Percentiles rank a stretch among this genome's conserved stretches.
phyloP scores from a whole-genome alignment of 768 basidiomycete genomes.

The Tricholoma furcatifolium region DNA sequence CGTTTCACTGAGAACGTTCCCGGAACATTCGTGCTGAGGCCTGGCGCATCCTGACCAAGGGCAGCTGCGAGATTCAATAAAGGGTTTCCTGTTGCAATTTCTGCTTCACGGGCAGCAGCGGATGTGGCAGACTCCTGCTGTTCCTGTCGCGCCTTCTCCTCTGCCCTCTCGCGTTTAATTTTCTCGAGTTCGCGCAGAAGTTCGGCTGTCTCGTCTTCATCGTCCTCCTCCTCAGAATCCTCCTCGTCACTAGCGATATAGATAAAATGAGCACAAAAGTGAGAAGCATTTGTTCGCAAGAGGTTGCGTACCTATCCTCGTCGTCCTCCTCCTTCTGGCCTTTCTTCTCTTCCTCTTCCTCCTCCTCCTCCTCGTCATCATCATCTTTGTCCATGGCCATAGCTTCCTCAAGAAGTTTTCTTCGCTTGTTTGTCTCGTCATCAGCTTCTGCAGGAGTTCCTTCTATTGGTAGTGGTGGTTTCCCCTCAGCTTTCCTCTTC shows the following conservation, averaged over 20 bases:
- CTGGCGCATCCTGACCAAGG: conserved; percentile 70
- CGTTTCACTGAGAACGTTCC: conserved; percentile 90
- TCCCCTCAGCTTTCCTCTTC: conserved; percentile 91
- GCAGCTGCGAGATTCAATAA: conserved; percentile 90
- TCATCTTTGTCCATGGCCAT: conserved; percentile 90
- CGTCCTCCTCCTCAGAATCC: conserved; percentile 50
- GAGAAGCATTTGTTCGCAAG: not conserved
- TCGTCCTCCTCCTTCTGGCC: conserved; percentile 35
- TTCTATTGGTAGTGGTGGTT: conserved; percentile 46
- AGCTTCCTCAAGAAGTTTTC: conserved; percentile 86
- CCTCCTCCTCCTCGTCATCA: conserved; percentile 65
- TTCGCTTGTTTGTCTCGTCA: conserved; percentile 75
- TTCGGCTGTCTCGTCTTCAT: conserved; percentile 92
- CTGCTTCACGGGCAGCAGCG: conserved; percentile 67
- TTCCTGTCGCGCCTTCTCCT: conserved; percentile 85
- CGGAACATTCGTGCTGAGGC: conserved; percentile 69
- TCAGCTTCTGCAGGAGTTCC: conserved; percentile 32
- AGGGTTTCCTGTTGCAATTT: conserved; percentile 87
- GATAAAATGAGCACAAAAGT: not conserved
- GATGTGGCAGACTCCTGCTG: conserved; percentile 64
- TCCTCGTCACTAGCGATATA: conserved; percentile 45
- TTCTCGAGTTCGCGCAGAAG: conserved; percentile 96
- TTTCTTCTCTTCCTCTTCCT: conserved; percentile 32
- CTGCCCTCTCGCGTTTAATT: conserved; percentile 94
- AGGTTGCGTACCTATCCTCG: conserved; percentile 37